phyloP scores from a whole-genome alignment of 2,329 filamentous ascomycete species.

The Phialophora tarda region DNA sequence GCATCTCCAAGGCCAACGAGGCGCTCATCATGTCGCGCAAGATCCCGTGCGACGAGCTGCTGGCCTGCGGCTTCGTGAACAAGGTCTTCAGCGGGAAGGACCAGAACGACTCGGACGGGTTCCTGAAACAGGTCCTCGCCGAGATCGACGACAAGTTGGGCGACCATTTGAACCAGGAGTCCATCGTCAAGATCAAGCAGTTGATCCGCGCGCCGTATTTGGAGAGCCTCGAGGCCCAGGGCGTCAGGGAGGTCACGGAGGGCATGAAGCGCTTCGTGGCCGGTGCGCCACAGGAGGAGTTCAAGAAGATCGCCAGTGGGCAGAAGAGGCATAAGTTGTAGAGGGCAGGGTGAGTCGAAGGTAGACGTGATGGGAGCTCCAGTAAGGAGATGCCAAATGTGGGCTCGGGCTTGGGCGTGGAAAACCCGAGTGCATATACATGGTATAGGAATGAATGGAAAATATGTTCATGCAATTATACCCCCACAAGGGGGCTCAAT shows the following conservation, averaged over 20 bases:
- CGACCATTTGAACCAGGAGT: slow-evolving; percentile 77
- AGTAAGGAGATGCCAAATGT: background rate
- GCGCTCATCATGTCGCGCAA: slow-evolving; percentile 88
- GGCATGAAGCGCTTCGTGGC: slow-evolving; percentile 79
- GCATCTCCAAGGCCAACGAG: slow-evolving; percentile 83
- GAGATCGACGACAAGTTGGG: slow-evolving; percentile 85
- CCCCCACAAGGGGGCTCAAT: no score
- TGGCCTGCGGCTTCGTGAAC: slow-evolving; percentile 82
- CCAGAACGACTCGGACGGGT: slow-evolving; percentile 69
- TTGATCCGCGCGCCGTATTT: slow-evolving; percentile 76
- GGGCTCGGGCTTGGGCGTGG: background rate
- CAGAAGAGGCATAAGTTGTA: slow-evolving; percentile 95
- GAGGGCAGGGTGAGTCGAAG: slow-evolving; percentile 1
- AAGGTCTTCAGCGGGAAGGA: slow-evolving; percentile 70
- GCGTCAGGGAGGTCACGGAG: slow-evolving; percentile 81
- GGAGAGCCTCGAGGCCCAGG: slow-evolving; percentile 75
- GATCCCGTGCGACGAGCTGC: slow-evolving; percentile 74
- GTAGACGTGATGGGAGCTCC: no score
- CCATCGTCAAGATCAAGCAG: slow-evolving; percentile 81
- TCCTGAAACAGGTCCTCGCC: slow-evolving; percentile 71
- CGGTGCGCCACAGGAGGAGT: slow-evolving; percentile 87
- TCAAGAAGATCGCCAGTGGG: slow-evolving; percentile 79
- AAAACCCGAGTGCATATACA: background rate
- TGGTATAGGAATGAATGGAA: background rate
- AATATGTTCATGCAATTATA: background rate